phyloP scores from a whole-genome alignment of 139 green algal species.

The Pseudopediastrum boryanum region DNA sequence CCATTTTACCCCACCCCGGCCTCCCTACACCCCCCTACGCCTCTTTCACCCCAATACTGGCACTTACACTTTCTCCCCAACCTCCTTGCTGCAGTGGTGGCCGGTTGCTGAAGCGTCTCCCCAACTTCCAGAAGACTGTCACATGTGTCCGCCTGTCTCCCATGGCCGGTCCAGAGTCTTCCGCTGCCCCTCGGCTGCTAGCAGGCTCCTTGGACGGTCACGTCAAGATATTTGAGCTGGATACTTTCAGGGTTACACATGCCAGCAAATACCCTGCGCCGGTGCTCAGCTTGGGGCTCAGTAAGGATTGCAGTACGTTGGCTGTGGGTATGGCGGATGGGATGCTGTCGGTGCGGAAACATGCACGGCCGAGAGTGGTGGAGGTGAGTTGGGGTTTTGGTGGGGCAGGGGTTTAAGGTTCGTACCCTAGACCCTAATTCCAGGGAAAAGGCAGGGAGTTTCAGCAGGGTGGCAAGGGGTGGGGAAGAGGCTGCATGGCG shows the following conservation, averaged over 20 bases:
- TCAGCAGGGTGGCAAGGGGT: no score
- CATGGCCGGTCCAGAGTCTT: conserved; percentile 53
- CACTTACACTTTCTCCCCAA: no score
- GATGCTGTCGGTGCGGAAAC: conserved; percentile 70
- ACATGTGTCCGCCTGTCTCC: conserved; percentile 72
- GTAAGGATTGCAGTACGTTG: conserved; percentile 71
- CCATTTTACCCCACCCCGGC: no score
- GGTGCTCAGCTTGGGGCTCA: conserved; percentile 77
- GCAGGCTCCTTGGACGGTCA: conserved; percentile 91
- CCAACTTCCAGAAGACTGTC: conserved; percentile 96
- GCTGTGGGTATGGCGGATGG: conserved; percentile 90
- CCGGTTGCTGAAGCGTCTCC: conserved; percentile 70
- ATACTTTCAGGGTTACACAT: conserved; percentile 81
- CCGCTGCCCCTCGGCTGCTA: conserved; percentile 79
- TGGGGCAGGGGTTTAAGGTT: no score
- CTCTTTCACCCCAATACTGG: no score
- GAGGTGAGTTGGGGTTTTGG: conserved; percentile 5
- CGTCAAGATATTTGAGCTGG: conserved; percentile 93
- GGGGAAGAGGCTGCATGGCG: no score
- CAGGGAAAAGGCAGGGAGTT: no score
- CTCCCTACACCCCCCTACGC: no score
- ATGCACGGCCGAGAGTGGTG: conserved; percentile 37
- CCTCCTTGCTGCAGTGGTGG: conserved; percentile 62
- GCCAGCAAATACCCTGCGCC: conserved; percentile 80
- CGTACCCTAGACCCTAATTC: no score